Conservation (phyloP, 768 basidiomycete genomes). For the Amanita phalloides region DNA sequence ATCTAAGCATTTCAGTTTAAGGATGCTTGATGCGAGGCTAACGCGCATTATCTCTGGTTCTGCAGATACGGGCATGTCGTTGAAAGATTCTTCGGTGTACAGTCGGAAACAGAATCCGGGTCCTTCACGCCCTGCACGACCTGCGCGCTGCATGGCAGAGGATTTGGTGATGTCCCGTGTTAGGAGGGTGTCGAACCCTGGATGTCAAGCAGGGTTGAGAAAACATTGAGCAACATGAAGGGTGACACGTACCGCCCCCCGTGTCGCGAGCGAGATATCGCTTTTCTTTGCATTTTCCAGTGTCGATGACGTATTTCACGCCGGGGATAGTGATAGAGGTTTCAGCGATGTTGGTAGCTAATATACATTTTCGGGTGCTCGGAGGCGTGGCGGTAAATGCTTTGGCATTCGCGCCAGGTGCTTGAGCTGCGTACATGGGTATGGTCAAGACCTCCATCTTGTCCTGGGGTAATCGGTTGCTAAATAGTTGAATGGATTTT, state of each 20-base stretch:
- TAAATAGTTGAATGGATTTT: slow-evolving; percentile 59
- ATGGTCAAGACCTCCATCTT: slow-evolving; percentile 50
- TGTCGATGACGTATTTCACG: slow-evolving; percentile 91
- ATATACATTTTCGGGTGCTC: slow-evolving; percentile 78
- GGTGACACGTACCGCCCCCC: slow-evolving; percentile 45
- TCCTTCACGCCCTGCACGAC: slow-evolving; percentile 92
- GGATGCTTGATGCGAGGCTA: slow-evolving; percentile 70
- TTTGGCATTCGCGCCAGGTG: slow-evolving; percentile 63
- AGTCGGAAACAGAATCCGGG: slow-evolving; percentile 83
- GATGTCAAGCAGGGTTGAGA: neutral
- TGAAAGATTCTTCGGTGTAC: slow-evolving; percentile 79
- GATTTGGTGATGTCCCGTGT: slow-evolving; percentile 81
- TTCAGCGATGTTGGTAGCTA: slow-evolving; percentile 97
- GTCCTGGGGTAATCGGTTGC: slow-evolving; percentile 56
- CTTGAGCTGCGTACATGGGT: slow-evolving; percentile 82
- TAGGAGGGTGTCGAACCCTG: slow-evolving; percentile 83
- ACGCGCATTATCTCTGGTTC: slow-evolving; percentile 90
- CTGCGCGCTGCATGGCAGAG: slow-evolving; percentile 88
- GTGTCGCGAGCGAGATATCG: slow-evolving; percentile 59
- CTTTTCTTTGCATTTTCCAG: slow-evolving; percentile 94
- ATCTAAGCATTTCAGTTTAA: slow-evolving; percentile 79
- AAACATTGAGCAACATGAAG: neutral
- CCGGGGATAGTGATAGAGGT: slow-evolving; percentile 97
- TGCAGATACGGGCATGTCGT: slow-evolving; percentile 48
- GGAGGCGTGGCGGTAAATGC: slow-evolving; percentile 63